These are phyloP conservation scores for Mrakiaceae sp. DNA, from an alignment of 1,284 basidiomycete genomes.

Conservation along the genomic window DNA sequence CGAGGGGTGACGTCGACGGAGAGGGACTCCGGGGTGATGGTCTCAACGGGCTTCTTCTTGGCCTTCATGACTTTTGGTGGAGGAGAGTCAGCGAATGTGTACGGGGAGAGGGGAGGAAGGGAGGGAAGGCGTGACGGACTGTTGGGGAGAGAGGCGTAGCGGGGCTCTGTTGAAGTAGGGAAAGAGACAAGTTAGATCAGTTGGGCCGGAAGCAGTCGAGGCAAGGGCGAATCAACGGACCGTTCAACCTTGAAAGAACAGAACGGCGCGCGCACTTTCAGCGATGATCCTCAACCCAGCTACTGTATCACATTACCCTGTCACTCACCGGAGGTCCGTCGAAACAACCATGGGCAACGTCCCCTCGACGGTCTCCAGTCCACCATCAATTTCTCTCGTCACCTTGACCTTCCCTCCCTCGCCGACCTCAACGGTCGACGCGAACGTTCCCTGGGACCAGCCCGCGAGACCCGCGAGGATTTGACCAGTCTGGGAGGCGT, in stretches of 20 bases:
- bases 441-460: conserved; percentile 93
- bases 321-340: conserved; percentile 73
- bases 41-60: conserved; percentile 95
- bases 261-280: too few species aligned
- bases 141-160: conserved; percentile 67
- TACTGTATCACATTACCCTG: not conserved
- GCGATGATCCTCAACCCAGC: not conserved
- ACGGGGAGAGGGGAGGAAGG: not conserved
- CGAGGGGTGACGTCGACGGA: conserved; percentile 61
- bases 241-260: too few species aligned
- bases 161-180: conserved; percentile 52
- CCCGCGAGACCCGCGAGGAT: conserved; percentile 89
- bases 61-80: conserved; percentile 70
- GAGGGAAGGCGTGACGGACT: not conserved
- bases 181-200: not conserved
- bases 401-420: conserved; percentile 57
- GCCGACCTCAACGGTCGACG: conserved; percentile 78
- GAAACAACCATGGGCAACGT: conserved; percentile 79
- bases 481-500: conserved; percentile 92
- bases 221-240: too few species aligned
- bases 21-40: conserved; percentile 60
- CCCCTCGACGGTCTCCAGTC: conserved; percentile 70
- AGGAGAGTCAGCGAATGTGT: not conserved
- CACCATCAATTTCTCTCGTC: conserved; percentile 89
- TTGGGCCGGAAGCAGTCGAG: not conserved